Base-by-base conservation (phyloP, 2,329 filamentous ascomycete genomes). In the Dryadomyces quercivorus region DNA sequence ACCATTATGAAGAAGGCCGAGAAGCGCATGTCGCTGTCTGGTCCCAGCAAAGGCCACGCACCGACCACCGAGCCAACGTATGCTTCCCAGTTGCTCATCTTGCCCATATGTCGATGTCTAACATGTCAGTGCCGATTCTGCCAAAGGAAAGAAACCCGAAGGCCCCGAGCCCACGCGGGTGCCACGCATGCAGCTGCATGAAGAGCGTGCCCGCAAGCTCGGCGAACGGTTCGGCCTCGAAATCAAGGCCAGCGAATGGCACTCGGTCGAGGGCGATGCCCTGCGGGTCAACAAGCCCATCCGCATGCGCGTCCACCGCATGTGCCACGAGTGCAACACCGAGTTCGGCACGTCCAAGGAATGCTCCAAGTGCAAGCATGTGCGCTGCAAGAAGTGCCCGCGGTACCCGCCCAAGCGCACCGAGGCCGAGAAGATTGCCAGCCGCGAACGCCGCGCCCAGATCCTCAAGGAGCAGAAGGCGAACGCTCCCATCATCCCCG, bases 251-350 rank as follows among this genome's bases (percentile, higher is more conserved):
- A 72, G 70, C 58, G 75, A 78, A 59, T 78, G 77, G 72, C 70
- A 78, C 59, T 69, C 70, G 43, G 69, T 70, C 55, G 73, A 75
- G 58, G 78, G 80, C 51, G 74, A 77, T 31, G 78, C 78, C 34
- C 70, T 80, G 22, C 82, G 85, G 46, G 77, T 87, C 54, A 82
- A 88, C 66, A 89, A 87, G 72, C 78, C 85, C 13, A 86, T 89
- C 60, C 82, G 85, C 56, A 86, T 91, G 78, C 82, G 86, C 53
- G 80, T 90, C 53, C 85, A 87, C 66, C 81, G 84, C 61, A 84
- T 79, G 59, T 96, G 91, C 69, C 91, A 95, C 69, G 77, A 80
- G 61, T 96, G 91, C 72, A 79, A 83, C 56, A 80, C 84, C 15
- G 78, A 79, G 22, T 95, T 92, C 66, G 84, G 85, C 55, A 69